Evolutionary conservation across 768 basidiomycete genomes (phyloP), one percentile per base, ranked within the genome.

Genomic region (Suillus cothurnatus): DNA sequence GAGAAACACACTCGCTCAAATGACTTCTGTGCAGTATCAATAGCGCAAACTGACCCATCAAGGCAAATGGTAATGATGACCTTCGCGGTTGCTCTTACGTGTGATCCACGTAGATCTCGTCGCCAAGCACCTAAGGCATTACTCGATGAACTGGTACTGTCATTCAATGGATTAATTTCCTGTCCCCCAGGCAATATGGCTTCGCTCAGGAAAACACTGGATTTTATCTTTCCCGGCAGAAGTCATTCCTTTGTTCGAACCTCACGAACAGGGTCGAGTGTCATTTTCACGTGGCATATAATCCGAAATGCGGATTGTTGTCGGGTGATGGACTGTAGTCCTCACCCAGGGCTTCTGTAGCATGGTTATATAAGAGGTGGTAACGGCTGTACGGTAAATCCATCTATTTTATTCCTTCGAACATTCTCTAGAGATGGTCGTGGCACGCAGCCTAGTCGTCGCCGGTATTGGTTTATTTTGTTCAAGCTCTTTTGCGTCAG

Each of bases 361-460:
- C 38, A n/a, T 4, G 58, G 49, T 36, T 50, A 28, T 50, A 50
- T 73, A 67, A 68, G 43, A 49, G 15, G 3, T 43, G 21, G 21
- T 21, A 21, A 12, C 31, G 17, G 41, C n/a, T 7, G 52, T 23
- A 0, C 23, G 38, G 23, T 32, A 5, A 31, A 34, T 43, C 43
- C 5, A 19, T 26, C 57, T 11, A n/a, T 28, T 49, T 38, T 8
- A 23, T 26, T n/a, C 43, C 28, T 9, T 45, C 21, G 17, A 43
- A 5, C 12, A 6, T 7, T 34, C 50, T 58, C 17, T 4, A 23
- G 61, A 17, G 19, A 74, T 76, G 73, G 49, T 64, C 6, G 26
- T 69, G 14, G 43, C 21, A 39, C 61, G 36, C 12, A 15, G 26
- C 50, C 43, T 66, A 19, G 7, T 72, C 8, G 19, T 32, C 14